Conservation (phyloP, 768 basidiomycete genomes). For the Termitomyces sp. region DNA sequence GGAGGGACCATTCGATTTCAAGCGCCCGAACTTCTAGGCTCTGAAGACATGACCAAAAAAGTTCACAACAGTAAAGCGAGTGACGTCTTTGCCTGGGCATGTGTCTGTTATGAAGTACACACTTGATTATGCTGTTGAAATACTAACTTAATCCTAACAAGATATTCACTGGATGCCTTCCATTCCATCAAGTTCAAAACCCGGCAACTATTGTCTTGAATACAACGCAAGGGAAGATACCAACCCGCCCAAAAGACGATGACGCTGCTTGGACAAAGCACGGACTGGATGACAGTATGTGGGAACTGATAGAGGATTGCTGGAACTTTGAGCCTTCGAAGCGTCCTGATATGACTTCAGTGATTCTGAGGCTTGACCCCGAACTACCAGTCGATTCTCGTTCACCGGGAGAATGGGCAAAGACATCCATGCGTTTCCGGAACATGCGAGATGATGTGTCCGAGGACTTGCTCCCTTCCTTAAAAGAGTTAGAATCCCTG, state of each 20-base stretch:
- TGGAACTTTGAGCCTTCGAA: background rate
- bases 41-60: background rate
- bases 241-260: background rate
- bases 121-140: background rate
- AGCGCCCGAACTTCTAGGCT: background rate
- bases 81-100: background rate
- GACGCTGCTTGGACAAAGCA: background rate
- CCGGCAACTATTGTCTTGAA: background rate
- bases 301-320: conserved; percentile 2
- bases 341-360: background rate
- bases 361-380: background rate
- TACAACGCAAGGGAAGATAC: background rate
- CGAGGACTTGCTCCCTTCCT: background rate
- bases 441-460: background rate
- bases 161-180: background rate
- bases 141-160: background rate
- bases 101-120: conserved; percentile 7
- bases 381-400: background rate
- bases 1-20: background rate
- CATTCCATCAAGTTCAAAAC: background rate
- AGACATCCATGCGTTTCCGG: background rate
- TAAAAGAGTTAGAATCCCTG: background rate
- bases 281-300: background rate
- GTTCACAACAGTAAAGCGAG: background rate
- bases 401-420: background rate